Conservation (phyloP, 371 early-diverging fungal species). For the Gilbertella persicaria region DNA sequence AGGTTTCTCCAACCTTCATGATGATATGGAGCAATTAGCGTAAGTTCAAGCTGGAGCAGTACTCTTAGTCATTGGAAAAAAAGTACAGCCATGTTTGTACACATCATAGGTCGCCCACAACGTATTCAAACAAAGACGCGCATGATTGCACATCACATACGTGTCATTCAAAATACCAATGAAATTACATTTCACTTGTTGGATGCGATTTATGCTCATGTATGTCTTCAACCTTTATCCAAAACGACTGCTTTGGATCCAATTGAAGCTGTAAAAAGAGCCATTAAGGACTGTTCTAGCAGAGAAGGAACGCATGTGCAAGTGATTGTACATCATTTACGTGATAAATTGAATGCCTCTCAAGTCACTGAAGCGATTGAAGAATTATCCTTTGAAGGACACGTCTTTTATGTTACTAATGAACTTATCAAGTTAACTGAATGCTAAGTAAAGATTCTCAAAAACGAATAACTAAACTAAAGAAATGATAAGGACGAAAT, state of each 20-base stretch:
- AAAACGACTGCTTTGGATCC: no score
- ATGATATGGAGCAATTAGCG: no score
- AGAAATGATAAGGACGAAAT: no score
- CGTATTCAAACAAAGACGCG: not conserved
- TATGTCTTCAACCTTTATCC: no score
- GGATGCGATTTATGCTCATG: conserved; percentile 25
- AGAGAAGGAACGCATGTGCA: conserved; percentile 1
- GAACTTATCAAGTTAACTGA: conserved; percentile 1
- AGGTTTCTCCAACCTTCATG: no score
- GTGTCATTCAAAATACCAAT: conserved; percentile 63
- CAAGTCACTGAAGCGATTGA: not conserved
- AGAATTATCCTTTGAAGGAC: not conserved
- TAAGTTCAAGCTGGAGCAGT: no score
- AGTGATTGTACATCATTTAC: not conserved
- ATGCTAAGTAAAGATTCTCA: not conserved
- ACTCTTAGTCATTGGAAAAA: no score
- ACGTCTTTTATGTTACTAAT: not conserved
- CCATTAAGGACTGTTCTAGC: not conserved
- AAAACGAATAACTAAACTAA: no score
- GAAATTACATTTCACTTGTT: conserved; percentile 74
- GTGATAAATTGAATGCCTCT: not conserved
- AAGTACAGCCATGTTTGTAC: no score
- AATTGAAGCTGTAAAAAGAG: not conserved
- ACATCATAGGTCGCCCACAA: no score
- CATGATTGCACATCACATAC: conserved; percentile 41